Evolutionary conservation across 2,329 filamentous ascomycete species (phyloP).

Genomic region (Ceratocystis papillata): DNA sequence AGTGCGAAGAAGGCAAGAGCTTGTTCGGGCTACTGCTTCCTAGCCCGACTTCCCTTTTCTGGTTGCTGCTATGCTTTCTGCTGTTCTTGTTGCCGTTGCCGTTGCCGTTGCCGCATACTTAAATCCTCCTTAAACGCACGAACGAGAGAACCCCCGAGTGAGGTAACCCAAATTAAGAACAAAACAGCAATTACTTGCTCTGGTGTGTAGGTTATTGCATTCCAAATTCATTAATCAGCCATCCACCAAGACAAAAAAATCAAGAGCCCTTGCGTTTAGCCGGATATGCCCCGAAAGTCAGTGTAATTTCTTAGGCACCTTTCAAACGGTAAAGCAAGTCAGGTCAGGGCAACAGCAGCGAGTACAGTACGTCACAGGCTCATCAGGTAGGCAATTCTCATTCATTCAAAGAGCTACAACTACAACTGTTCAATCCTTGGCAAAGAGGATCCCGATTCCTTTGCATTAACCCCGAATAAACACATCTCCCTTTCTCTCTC

Average conservation of each 20-base stretch:
- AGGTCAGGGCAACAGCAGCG: not conserved
- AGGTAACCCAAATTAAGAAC: not conserved
- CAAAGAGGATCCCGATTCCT: not conserved
- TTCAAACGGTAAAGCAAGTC: not conserved
- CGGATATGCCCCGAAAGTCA: not conserved
- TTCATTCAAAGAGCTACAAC: not conserved
- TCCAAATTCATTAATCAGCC: not conserved
- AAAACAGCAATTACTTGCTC: not conserved
- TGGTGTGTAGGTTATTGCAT: not conserved
- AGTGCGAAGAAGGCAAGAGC: conserved; percentile 15
- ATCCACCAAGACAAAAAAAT: not conserved
- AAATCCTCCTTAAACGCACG: not conserved
- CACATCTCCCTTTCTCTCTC: no score
- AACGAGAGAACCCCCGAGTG: not conserved
- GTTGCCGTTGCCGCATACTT: not conserved
- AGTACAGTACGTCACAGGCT: not conserved
- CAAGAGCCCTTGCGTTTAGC: not conserved
- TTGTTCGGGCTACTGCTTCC: not conserved
- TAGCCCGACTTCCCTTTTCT: not conserved
- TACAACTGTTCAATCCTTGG: not conserved
- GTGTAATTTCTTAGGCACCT: not conserved
- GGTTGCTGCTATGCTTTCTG: not conserved
- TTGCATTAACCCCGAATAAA: not conserved
- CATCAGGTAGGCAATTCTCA: not conserved
- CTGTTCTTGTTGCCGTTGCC: not conserved